Evolutionary conservation across 441 rosid species (phyloP), one percentile per base, ranked within the genome.

Genomic region (Adansonia gregorii): DNA sequence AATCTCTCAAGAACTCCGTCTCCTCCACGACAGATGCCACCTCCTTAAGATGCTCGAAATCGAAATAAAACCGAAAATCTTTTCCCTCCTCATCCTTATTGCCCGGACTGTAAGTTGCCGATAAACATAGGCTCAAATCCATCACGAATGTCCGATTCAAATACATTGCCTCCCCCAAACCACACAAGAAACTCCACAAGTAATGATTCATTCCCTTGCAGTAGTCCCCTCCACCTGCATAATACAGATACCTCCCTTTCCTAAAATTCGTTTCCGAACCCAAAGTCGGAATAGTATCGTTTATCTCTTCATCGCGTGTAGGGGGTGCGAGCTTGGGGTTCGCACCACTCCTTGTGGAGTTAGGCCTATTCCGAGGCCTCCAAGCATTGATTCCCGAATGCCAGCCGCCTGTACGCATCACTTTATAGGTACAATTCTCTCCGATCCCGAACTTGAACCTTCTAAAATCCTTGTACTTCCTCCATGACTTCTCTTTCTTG

Each of bases 141-240:
- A 94, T 86, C 56, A 95, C 99, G 71, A 94, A 89, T 0, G 97
- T 94, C 79, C 99, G 74, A 68, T 95, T 94, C 84, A 94, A 86
- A 79, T 90, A 95, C 93, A 91, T 87, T 4, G 97, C 97, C 81
- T 94, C 97, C 11, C 99, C 98, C 72, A 95, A 85, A 3, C 94
- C 98, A 85, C 99, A 95, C 85, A 95, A 84, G 89, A 94, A 94
- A 82, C 99, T 94, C 99, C 98, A 95, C 82, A 90, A 70, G 81
- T 90, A 90, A 51, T 94, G 99, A 87, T 95, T 95, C 99, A 95
- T 95, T 52, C 94, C 97, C 76, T 93, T 95, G 64, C 99, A 95
- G 56, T 94, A 92, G 83, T 95, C 98, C 2, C 98, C 97, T 35
- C 98, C 99, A 0, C 94, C 79, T 0, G 97, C 91, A 79, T 95